Evolutionary conservation across 2,329 filamentous ascomycete species (phyloP), one percentile per base, ranked within the genome.

Genomic region (Aspergillus neoniger): DNA sequence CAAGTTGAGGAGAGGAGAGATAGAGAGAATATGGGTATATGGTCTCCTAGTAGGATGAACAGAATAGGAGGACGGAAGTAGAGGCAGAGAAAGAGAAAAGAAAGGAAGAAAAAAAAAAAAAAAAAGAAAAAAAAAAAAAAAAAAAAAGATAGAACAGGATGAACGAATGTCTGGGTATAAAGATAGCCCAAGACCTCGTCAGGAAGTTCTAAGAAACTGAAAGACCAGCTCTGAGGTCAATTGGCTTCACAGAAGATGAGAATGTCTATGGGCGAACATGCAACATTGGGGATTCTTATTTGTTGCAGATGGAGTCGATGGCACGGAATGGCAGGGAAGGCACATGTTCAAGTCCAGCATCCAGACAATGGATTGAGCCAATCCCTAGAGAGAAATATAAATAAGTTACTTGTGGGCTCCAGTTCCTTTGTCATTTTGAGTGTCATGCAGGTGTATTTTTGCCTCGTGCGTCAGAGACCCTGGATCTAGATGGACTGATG

Each of bases 391-490:
- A 58, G 59, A 48, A 68, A 67, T 56, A 60, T 54, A 61, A 63
- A 63, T 65, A 66, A 57, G 51, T 67, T 68, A 58, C 66, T 66
- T 57, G 58, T 57, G 57, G 63, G 63, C 63, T 65, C 62, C 63
- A 66, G 63, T 65, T 62, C 63, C 56, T 63, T 76, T 71, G 70
- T 76, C 74, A 69, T 76, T 76, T 76, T 70, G 72, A 76, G 74
- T 67, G 69, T 71, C 70, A 70, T 77, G 75, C 74, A 77, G 72
- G 72, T 73, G 71, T 73, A 73, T 71, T 73, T 74, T 74, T 76
- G 66, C 72, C 71, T 76, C 70, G 71, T 76, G 74, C 73, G 73
- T 77, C 72, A 76, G 73, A 75, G 70, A 73, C 73, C 74, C 73
- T 75, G 69, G 74, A 77, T 76, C 75, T 77, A 77, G 74, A 76